Percentiles rank a stretch among this genome's conserved stretches.
Conservation (phyloP, 2,329 filamentous ascomycete species). For the Nothophoma quercina region DNA sequence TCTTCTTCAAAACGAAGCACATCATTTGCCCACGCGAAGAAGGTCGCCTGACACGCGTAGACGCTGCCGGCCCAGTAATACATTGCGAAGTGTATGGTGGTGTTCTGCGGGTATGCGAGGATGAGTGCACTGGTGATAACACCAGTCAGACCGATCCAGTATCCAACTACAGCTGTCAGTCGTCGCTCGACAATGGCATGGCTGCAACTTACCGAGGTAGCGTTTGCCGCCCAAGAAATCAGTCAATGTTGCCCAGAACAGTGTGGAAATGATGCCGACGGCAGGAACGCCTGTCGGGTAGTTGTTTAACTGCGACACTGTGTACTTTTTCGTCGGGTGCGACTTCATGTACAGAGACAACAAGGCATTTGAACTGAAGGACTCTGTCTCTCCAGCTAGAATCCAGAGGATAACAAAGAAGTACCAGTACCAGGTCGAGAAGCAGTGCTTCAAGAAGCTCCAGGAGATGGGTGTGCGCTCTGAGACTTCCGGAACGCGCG, state of each 20-base stretch:
- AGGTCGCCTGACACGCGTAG: slow-evolving; percentile 76
- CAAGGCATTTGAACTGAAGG: slow-evolving; percentile 71
- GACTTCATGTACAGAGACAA: slow-evolving; percentile 60
- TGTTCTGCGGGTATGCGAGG: slow-evolving; percentile 60
- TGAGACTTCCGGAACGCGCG: slow-evolving; percentile 54
- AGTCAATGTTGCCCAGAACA: slow-evolving; percentile 74
- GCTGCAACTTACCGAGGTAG: slow-evolving; percentile 58
- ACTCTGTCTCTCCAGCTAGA: slow-evolving; percentile 75
- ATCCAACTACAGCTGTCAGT: slow-evolving; percentile 34
- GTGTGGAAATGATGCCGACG: slow-evolving; percentile 62
- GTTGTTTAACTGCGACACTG: slow-evolving; percentile 60
- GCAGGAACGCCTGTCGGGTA: slow-evolving; percentile 63
- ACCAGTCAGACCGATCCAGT: slow-evolving; percentile 72
- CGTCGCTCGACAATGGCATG: too few species aligned
- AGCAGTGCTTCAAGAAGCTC: slow-evolving; percentile 62
- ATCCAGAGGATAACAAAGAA: slow-evolving; percentile 73
- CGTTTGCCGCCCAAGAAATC: slow-evolving; percentile 70
- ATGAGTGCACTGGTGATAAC: slow-evolving; percentile 69
- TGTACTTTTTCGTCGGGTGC: slow-evolving; percentile 55
- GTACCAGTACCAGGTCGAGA: slow-evolving; percentile 70
- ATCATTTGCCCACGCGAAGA: slow-evolving; percentile 80
- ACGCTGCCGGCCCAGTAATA: slow-evolving; percentile 76
- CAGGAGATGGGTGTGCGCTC: slow-evolving; percentile 57
- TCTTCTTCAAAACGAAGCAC: slow-evolving; percentile 70
- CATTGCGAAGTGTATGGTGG: slow-evolving; percentile 66